Base-by-base conservation (phyloP, 2,329 filamentous ascomycete species). In the Beauveria scarabaeidicola region DNA sequence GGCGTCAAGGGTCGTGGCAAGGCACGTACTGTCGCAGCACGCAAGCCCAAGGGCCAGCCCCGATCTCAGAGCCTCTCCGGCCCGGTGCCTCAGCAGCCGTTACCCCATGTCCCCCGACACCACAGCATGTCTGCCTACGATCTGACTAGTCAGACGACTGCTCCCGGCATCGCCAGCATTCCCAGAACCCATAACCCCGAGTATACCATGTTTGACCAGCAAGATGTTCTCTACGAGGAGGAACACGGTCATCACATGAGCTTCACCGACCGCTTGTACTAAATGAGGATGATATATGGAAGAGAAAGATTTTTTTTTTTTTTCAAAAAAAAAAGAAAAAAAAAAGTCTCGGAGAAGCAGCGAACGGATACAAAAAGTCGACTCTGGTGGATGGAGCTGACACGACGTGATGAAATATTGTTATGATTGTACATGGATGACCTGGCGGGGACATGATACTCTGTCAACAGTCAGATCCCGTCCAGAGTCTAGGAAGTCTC, bases 1-100 rank as follows among this genome's bases (percentile, higher is more conserved):
- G 94, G 94, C 1, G 97, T 97, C 78, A 97, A 97, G 74, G 94
- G 94, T 11, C 86, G 94, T 50, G 94, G 94, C 47, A 94, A 93
- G 70, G 89, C 92, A 66, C 81, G 90, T 60, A 85, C 85, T 61
- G 87, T 91, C 58, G 68, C 69, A 9, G 68, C 67, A 21, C 58
- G 68, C 27, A 72, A 71, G 61, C 62, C 63, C 23, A 73, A 70
- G 65, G 64, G 59, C 10, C 64, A 64, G 41, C 59, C 64, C 21
- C 61, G 66, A 41, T 67, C 69, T 11, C 68, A 66, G 43, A 66
- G 63, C 13, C 47, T 61, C 60, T 61, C 60, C 38, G 50, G 60
- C 7, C 58, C 59, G 25, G 58, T 61, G 36, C 66, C 66, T 25
- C 64, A 69, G 46, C 68, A 70, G 53, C 65, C 69, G 21, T 61